A percentile compares a stretch with the other conserved stretches of the same genome.
Evolutionary conservation across 2,329 filamentous ascomycete species (phyloP).

Genomic region (Penicillium polonicum): DNA sequence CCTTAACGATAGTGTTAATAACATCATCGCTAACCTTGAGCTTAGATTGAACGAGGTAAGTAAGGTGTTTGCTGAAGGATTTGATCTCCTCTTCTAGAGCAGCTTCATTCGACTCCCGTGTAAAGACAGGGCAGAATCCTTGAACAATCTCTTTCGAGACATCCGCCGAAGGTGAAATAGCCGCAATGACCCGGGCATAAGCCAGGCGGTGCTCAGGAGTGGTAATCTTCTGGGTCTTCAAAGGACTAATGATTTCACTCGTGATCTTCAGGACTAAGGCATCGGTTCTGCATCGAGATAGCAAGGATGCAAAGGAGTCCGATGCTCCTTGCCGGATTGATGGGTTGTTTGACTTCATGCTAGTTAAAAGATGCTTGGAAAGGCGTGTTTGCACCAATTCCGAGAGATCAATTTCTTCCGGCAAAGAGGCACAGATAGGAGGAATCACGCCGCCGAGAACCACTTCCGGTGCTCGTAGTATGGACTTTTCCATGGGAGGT

Average conservation of each 20-base stretch:
- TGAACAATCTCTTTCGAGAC: conserved; percentile 66
- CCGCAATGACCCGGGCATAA: conserved; percentile 76
- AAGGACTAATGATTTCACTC: conserved; percentile 73
- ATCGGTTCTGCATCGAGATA: conserved; percentile 60
- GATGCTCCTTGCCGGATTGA: conserved; percentile 73
- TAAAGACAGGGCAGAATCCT: conserved; percentile 65
- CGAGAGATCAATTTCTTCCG: conserved; percentile 72
- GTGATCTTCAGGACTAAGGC: conserved; percentile 64
- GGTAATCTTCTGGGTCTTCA: conserved; percentile 81
- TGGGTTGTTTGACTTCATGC: conserved; percentile 84
- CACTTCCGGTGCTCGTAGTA: conserved; percentile 86
- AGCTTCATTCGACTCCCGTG: conserved; percentile 85
- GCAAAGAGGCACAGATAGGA: conserved; percentile 69
- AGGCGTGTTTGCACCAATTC: conserved; percentile 68
- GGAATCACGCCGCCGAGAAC: conserved; percentile 76
- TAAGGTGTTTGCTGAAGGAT: conserved; percentile 65
- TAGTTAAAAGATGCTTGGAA: conserved; percentile 83
- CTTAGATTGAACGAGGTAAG: conserved; percentile 61
- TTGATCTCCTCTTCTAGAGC: conserved; percentile 74
- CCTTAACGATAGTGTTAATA: conserved; percentile 73
- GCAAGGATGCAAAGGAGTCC: conserved; percentile 69
- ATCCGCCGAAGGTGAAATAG: conserved; percentile 59
- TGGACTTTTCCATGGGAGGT: conserved; percentile 80
- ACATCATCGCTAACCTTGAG: conserved; percentile 64
- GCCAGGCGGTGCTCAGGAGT: conserved; percentile 80